These are phyloP conservation scores for Hyaloscypha bicolor DNA, from an alignment of 495 filamentous ascomycete species.

Conservation along the genomic window DNA sequence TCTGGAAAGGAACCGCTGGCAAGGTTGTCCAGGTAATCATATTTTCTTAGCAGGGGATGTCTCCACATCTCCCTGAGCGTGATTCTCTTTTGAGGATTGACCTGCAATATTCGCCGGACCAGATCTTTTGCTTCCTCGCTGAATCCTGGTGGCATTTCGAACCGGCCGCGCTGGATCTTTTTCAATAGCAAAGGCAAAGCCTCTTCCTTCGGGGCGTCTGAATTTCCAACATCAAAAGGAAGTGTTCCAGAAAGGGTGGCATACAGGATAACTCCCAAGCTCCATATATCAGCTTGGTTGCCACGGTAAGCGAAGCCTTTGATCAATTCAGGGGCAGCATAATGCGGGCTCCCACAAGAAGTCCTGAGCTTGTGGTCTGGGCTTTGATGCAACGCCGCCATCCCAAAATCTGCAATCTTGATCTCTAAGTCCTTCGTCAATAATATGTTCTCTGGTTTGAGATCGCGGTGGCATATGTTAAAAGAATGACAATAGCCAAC, in stretches of 20 bases:
- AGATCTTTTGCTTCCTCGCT: constrained; percentile 76
- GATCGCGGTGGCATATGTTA: constrained; percentile 91
- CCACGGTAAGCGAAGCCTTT: constrained; percentile 73
- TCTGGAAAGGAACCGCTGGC: constrained; percentile 33
- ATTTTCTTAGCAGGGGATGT: constrained; percentile 81
- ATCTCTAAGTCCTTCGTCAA: constrained; percentile 70
- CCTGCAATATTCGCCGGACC: constrained; percentile 71
- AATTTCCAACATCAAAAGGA: constrained; percentile 69
- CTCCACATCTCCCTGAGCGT: constrained; percentile 77
- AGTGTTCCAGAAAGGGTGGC: constrained; percentile 77
- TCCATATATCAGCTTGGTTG: constrained; percentile 88
- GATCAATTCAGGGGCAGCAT: constrained; percentile 91
- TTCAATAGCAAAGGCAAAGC: constrained; percentile 55
- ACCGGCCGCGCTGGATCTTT: constrained; percentile 70
- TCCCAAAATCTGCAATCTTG: constrained; percentile 96
- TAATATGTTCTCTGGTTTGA: constrained; percentile 97
- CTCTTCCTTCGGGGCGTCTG: constrained; percentile 40
- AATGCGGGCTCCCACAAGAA: constrained; percentile 95
- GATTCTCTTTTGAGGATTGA: constrained; percentile 75
- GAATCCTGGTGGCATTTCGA: constrained; percentile 68
- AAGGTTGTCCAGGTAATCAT: constrained; percentile 66
- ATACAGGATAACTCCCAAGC: constrained; percentile 88
- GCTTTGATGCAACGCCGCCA: constrained; percentile 89
- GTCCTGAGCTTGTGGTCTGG: constrained; percentile 73
- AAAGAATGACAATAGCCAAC: constrained; percentile 90